Evolutionary conservation across 2,329 filamentous ascomycete species (phyloP).

Genomic region (Metarhizium sp.): DNA sequence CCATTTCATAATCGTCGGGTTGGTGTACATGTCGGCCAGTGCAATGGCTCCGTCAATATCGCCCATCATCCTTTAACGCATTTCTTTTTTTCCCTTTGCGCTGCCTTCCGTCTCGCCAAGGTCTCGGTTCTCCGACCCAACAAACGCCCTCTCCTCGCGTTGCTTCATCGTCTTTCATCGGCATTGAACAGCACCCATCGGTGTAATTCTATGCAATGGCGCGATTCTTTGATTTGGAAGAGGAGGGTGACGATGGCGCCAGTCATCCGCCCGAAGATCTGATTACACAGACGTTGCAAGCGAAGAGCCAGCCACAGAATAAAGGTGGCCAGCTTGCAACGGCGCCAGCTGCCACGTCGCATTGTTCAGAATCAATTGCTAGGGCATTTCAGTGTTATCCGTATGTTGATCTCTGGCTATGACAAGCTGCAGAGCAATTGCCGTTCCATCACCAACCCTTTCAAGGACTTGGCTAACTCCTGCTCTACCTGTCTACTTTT

Average conservation of each 20-base stretch:
- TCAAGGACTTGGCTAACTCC: background rate
- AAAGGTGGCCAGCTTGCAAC: background rate
- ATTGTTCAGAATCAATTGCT: slow-evolving; percentile 13
- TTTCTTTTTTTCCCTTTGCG: background rate
- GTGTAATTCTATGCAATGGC: slow-evolving; percentile 9
- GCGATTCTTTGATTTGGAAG: slow-evolving; percentile 14
- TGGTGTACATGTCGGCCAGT: background rate
- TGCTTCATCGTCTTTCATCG: background rate
- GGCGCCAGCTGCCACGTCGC: background rate
- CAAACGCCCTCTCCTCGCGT: background rate
- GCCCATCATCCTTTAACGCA: background rate
- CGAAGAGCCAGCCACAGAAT: slow-evolving; percentile 1
- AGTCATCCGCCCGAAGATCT: slow-evolving; percentile 3
- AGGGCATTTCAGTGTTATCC: slow-evolving; percentile 27
- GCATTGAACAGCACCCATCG: background rate
- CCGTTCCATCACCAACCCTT: background rate
- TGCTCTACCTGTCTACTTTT: background rate
- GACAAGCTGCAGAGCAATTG: background rate
- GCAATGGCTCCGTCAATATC: slow-evolving; percentile 6
- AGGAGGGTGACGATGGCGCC: slow-evolving; percentile 7
- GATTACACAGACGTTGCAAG: slow-evolving; percentile 2
- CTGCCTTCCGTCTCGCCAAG: background rate
- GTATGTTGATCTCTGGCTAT: slow-evolving; percentile 13
- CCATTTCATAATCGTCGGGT: background rate
- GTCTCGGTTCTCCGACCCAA: background rate